These are phyloP conservation scores for Erythrophleum fordii DNA, from an alignment of 306 rosid species.

Conservation along the genomic window DNA sequence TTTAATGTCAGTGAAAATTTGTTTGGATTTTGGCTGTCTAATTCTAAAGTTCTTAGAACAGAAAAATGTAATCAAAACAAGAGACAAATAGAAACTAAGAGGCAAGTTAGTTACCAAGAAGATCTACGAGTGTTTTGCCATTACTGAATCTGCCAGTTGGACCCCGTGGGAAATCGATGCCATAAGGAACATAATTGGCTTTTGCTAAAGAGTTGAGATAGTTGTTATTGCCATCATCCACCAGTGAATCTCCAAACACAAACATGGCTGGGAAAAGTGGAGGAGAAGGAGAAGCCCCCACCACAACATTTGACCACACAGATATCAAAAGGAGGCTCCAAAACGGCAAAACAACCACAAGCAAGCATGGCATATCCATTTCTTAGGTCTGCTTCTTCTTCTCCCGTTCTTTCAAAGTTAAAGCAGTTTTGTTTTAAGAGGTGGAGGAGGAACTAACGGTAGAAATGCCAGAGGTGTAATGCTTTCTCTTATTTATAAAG, in stretches of 20 bases:
- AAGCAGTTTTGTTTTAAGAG: background rate
- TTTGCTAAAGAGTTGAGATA: conserved; percentile 40
- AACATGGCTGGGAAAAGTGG: conserved; percentile 42
- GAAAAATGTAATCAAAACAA: background rate
- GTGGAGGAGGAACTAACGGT: background rate
- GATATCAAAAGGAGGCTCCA: conserved; percentile 33
- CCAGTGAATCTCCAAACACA: conserved; percentile 56
- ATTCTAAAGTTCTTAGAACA: background rate
- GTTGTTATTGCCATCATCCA: conserved; percentile 49
- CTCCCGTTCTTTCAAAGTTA: background rate
- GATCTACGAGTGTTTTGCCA: conserved; percentile 42
- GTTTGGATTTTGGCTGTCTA: too few species aligned
- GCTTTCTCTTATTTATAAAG: background rate
- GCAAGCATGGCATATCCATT: conserved; percentile 14
- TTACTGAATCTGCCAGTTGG: conserved; percentile 48
- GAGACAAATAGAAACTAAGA: background rate
- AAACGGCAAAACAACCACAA: conserved; percentile 17
- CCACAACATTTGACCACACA: background rate
- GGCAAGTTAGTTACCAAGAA: conserved; percentile 41
- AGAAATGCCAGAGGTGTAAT: background rate
- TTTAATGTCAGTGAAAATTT: conserved; percentile 15
- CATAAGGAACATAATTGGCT: conserved; percentile 46
- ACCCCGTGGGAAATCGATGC: conserved; percentile 42
- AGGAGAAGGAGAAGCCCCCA: background rate
- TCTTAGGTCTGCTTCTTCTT: background rate